A percentile compares a stretch with the other conserved stretches of the same genome.
These are phyloP conservation scores for Rehmannia glutinosa DNA, from an alignment of 257 asterid genomes.

Conservation along the genomic window DNA sequence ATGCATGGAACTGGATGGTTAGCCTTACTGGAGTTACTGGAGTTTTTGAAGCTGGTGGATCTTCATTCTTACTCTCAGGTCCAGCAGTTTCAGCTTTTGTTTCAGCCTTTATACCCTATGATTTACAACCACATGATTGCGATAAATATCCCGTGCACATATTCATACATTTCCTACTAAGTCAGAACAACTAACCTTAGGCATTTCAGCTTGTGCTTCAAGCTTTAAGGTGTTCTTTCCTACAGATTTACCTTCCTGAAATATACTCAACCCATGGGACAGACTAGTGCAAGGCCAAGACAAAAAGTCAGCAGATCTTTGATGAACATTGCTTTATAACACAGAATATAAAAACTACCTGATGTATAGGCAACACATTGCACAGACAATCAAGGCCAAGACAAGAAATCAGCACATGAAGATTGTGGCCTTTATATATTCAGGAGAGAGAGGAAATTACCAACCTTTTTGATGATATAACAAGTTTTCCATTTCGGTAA, in stretches of 20 bases:
- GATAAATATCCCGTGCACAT: not conserved
- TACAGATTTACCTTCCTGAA: conserved; percentile 59
- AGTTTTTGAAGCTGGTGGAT: conserved; percentile 43
- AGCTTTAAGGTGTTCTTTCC: conserved; percentile 44
- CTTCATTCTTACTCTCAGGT: conserved; percentile 47
- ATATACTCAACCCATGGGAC: conserved; percentile 71
- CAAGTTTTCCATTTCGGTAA: no score
- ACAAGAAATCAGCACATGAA: no score
- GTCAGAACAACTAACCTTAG: conserved; percentile 42
- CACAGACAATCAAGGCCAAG: no score
- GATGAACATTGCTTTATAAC: not conserved
- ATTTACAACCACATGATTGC: conserved; percentile 2
- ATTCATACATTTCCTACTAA: not conserved
- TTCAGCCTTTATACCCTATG: conserved; percentile 33
- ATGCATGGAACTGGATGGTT: conserved; percentile 12
- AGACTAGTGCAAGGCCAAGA: conserved; percentile 41
- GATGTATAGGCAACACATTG: no score
- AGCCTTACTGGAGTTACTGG: conserved; percentile 58
- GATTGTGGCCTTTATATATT: no score
- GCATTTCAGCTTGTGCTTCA: conserved; percentile 49
- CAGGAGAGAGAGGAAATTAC: no score
- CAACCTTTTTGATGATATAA: conserved; percentile 17
- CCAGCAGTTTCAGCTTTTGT: conserved; percentile 33
- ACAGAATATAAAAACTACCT: no score
- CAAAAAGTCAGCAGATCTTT: conserved; percentile 26